Evolutionary conservation across 768 basidiomycete species (phyloP).

Genomic region (Xanthoconium purpureum): DNA sequence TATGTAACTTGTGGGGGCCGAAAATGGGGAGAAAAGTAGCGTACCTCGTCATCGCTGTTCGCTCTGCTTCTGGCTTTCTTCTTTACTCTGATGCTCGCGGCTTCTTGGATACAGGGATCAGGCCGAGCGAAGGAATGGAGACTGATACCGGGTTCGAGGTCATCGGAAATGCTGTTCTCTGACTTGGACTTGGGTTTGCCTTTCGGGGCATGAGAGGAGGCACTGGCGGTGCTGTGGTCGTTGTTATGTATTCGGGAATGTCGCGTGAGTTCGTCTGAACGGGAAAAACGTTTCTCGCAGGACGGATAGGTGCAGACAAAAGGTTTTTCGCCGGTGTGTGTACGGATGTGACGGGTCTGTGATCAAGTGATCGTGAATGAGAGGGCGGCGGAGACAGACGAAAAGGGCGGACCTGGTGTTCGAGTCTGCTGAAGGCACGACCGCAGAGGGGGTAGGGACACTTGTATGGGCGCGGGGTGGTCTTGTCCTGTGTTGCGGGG

Average conservation of each 20-base stretch:
- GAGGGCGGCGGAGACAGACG: conserved; percentile 9
- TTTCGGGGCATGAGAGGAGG: conserved; percentile 24
- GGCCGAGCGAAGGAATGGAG: conserved; percentile 25
- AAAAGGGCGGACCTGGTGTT: conserved; percentile 75
- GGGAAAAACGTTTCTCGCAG: conserved; percentile 98
- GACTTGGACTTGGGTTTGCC: conserved; percentile 30
- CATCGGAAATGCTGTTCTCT: conserved; percentile 25
- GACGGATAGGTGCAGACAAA: conserved; percentile 87
- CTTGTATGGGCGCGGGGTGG: conserved; percentile 80
- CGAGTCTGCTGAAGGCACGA: conserved; percentile 92
- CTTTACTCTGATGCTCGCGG: conserved; percentile 44
- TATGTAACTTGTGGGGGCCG: conserved; percentile 30
- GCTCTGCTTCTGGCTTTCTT: conserved; percentile 79
- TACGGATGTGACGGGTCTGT: conserved; percentile 96
- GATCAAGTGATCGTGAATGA: conserved; percentile 14
- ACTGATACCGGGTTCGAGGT: conserved; percentile 23
- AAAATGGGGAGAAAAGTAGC: conserved; percentile 27
- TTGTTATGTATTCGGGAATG: conserved; percentile 91
- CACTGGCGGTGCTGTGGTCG: conserved; percentile 37
- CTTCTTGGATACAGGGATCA: conserved; percentile 23
- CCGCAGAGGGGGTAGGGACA: conserved; percentile 91
- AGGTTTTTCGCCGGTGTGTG: conserved; percentile 97
- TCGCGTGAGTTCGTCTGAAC: conserved; percentile 97
- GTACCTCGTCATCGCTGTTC: conserved; percentile 82
- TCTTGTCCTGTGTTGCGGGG: conserved; percentile 35